Evolutionary conservation across 805 yeast genomes (phyloP).

Genomic region (Spathaspora boniae): DNA sequence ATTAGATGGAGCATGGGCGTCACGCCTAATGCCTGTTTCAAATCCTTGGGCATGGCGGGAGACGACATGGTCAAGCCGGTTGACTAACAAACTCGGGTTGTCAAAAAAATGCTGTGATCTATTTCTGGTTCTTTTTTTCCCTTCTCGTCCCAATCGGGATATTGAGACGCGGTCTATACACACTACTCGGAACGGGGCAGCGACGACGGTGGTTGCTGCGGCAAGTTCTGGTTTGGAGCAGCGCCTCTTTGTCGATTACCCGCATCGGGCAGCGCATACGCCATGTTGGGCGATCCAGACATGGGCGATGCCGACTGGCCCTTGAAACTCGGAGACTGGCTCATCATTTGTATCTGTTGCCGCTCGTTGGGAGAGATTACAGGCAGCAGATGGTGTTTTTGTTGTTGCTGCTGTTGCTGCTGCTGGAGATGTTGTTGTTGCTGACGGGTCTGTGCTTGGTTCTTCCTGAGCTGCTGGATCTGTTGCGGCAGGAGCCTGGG

Average conservation of each 20-base stretch:
- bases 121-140: no score
- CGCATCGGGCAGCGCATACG: conserved; percentile 3
- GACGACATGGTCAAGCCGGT: no score
- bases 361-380: conserved; percentile 40
- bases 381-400: conserved; percentile 4
- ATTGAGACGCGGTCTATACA: no score
- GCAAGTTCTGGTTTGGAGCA: no score
- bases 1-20: conserved; percentile 26
- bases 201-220: no score
- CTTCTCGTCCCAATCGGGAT: no score
- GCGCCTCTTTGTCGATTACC: no score
- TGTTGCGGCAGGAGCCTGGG: conserved; percentile 26
- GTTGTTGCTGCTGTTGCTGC: conserved; percentile 14
- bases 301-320: conserved; percentile 9
- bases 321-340: conserved; percentile 16
- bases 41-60: conserved; percentile 16
- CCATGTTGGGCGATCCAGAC: conserved; percentile 6
- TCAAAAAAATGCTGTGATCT: no score
- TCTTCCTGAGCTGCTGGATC: conserved; percentile 16
- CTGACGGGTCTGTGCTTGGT: conserved; percentile 16
- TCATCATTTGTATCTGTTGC: conserved; percentile 39
- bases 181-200: no score
- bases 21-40: conserved; percentile 22
- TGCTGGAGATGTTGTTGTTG: conserved; percentile 40
- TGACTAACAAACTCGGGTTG: no score